phyloP scores from a whole-genome alignment of 306 rosid genomes.

The Fragaria nilgerrensis region DNA sequence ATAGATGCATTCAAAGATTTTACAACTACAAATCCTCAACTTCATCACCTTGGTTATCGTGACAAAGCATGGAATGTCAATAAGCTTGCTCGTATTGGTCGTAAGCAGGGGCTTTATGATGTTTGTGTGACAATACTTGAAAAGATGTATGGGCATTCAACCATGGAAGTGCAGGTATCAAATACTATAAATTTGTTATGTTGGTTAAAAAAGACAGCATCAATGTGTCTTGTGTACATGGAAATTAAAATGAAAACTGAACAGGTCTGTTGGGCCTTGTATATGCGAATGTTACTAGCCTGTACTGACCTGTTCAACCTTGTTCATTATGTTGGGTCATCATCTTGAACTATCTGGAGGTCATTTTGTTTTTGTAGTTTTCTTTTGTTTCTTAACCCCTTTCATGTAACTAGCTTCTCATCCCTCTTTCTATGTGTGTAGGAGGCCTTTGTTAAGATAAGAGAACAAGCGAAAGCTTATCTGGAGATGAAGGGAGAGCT shows the following conservation, averaged over 20 bases:
- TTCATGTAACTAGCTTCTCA: constrained; percentile 23
- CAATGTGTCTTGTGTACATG: not conserved
- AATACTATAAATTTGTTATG: not conserved
- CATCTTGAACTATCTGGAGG: not conserved
- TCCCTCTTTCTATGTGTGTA: constrained; percentile 40
- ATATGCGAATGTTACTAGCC: not conserved
- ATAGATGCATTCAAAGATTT: constrained; percentile 98
- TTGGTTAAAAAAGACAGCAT: not conserved
- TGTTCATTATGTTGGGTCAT: not conserved
- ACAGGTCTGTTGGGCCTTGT: not conserved
- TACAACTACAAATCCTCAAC: constrained; percentile 62
- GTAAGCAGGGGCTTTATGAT: constrained; percentile 90
- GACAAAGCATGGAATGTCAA: constrained; percentile 99
- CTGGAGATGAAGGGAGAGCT: constrained; percentile 92
- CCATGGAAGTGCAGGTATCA: constrained; percentile 99
- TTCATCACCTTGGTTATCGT: constrained; percentile 99
- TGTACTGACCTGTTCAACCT: not conserved
- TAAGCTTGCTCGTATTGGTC: constrained; percentile 93
- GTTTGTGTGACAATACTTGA: constrained; percentile 92
- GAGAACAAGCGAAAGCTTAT: constrained; percentile 94
- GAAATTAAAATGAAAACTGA: not conserved
- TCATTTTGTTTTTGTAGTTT: constrained; percentile 5
- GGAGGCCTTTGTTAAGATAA: constrained; percentile 98
- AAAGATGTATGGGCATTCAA: constrained; percentile 91
- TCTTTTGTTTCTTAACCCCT: not conserved